Evolutionary conservation across 2,329 filamentous ascomycete genomes (phyloP).

Genomic region (Colletotrichum somersetense): DNA sequence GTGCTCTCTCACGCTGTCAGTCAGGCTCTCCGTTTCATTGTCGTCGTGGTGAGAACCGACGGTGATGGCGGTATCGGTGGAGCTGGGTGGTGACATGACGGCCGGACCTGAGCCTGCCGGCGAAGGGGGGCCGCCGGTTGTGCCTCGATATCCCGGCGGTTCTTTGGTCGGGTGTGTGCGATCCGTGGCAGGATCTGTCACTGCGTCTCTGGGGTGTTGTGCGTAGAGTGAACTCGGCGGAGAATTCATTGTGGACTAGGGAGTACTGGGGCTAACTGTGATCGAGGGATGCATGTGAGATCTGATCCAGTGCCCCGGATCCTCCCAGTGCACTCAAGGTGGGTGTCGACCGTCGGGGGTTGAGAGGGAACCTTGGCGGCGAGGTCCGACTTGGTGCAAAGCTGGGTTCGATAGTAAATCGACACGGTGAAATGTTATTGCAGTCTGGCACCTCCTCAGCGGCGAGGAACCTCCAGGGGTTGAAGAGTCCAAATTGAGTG

Average conservation of each 20-base stretch:
- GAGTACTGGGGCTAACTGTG: background rate
- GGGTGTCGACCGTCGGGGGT: background rate
- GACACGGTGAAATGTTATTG: constrained; percentile 3
- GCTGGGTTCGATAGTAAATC: background rate
- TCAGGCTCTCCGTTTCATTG: constrained; percentile 54
- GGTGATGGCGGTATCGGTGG: constrained; percentile 39
- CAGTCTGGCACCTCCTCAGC: constrained; percentile 9
- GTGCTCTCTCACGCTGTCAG: constrained; percentile 58
- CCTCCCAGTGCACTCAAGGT: background rate
- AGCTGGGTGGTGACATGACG: constrained; percentile 33
- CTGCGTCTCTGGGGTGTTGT: constrained; percentile 10
- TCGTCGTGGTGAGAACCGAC: constrained; percentile 39
- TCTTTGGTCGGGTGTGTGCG: constrained; percentile 6
- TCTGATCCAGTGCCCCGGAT: background rate
- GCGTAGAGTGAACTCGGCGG: constrained; percentile 38
- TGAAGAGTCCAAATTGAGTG: constrained; percentile 9
- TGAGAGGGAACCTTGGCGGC: background rate
- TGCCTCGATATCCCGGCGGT: constrained; percentile 30
- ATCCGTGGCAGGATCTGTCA: constrained; percentile 4
- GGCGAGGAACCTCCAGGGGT: background rate
- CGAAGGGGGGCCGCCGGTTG: constrained; percentile 28
- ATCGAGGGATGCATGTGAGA: constrained; percentile 7
- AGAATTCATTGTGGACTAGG: constrained; percentile 40
- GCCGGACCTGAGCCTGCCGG: constrained; percentile 32
- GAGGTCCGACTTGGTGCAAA: background rate